Conservation (phyloP, 441 rosid species). For the Brassica balearica region DNA sequence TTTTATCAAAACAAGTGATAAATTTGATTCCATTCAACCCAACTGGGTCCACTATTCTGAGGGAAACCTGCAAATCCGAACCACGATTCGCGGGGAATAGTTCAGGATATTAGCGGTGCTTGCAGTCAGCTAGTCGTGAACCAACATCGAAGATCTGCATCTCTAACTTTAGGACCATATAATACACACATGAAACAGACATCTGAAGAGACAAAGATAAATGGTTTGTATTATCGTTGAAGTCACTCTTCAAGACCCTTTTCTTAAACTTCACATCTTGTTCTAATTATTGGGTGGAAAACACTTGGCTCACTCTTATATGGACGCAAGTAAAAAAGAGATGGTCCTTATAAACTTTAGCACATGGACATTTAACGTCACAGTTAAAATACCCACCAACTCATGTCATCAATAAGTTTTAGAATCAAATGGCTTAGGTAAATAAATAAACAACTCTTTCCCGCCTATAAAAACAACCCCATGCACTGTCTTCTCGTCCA, state of each 20-base stretch:
- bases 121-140: slow-evolving; percentile 94
- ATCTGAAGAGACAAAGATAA: slow-evolving; percentile 22
- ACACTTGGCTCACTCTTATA: slow-evolving; percentile 42
- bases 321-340: slow-evolving; percentile 27
- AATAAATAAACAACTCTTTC: slow-evolving; percentile 9
- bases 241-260: slow-evolving; percentile 35
- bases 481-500: slow-evolving; percentile 19
- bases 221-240: slow-evolving; percentile 41
- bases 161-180: slow-evolving; percentile 36
- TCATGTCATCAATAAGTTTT: not conserved
- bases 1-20: no score
- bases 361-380: slow-evolving; percentile 31
- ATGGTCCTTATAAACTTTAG: slow-evolving; percentile 38
- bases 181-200: slow-evolving; percentile 21
- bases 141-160: slow-evolving; percentile 28
- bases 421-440: not conserved
- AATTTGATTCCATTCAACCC: no score
- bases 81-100: slow-evolving; percentile 49
- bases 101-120: slow-evolving; percentile 92
- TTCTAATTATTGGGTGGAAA: slow-evolving; percentile 26
- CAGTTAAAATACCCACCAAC: slow-evolving; percentile 20
- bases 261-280: slow-evolving; percentile 44
- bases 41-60: no score
- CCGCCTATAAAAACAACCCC: slow-evolving; percentile 39
- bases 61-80: no score